Base-by-base conservation (phyloP, 148 eudicot species). In the Chenopodium formosanum region DNA sequence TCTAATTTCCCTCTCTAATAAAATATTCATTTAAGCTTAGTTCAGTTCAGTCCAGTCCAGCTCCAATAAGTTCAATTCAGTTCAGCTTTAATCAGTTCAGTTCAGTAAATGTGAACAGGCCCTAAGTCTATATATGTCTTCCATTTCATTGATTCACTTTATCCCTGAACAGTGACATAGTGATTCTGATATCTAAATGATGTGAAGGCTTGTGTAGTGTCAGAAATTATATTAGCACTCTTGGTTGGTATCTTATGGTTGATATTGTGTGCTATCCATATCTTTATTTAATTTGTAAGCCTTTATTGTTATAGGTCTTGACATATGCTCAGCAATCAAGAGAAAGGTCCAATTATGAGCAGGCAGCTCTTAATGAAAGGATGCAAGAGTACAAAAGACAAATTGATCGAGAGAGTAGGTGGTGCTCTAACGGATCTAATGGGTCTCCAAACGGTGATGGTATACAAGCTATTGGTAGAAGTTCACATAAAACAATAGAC, bases 381-480 rank as follows among this genome's bases (percentile, higher is more conserved):
- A 96, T 96, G 98, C 99, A 94, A 83, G 99, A 96, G 82, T 96
- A 92, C 81, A 96, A 90, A 88, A 80, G 97, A 84, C 98, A 94
- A 82, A 89, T 96, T 80, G 99, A 94, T 82, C 86, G 97, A 84
- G 99, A 96, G 82, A 96, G 98, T 83, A 87, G 93, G 81, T 89
- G 91, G 93, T 91, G 85, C 66, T 92, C 97, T n/a, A 87, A 93
- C 77, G 97, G 97, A 78, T 91, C 94, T 83, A 88, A 90, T 84
- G 98, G 94, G 67, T 96, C 99, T 70, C 94, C 98, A 34, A 94
- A 89, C 84, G 98, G 97, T 74, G 99, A 96, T 87, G 98, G 97
- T 53, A 92, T 92, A 81, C 99, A 92, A 87, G 92, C 95, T 52
- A 89, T 96, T 86, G 98, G 98, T 76, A 90, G 99, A 89, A 96